Base-by-base conservation (phyloP, 345 rosid species). In the Citrus sp. region DNA sequence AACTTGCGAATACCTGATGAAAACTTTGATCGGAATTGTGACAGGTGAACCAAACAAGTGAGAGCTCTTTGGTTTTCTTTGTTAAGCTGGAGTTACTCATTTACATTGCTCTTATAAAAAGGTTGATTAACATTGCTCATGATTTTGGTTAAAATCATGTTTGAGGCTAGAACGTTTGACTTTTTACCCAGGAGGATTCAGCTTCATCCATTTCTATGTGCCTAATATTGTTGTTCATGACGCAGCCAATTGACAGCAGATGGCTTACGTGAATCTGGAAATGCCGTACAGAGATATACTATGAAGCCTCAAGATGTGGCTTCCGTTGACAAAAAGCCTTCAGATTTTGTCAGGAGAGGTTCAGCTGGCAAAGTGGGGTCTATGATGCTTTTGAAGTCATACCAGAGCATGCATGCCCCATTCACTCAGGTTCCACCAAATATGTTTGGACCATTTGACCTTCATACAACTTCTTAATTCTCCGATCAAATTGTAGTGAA, bases 21-120 rank as follows among this genome's bases (percentile, higher is more conserved):
- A 82, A 82, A 78, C 66, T 80, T 80, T 76, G 87, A 84, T 83
- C 82, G 81, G 88, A 91, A 85, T 86, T 87, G 76, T 85, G 89
- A 89, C 94, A 95, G 98, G 98, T 95, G 95, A 91, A 90, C 85
- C 83, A 77, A 90, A 88, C 92, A 93, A 88, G 96, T 90, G 96
- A 93, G 94, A 86, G 78, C 90, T 87, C 96, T 86, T 88, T 85
- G 90, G 89, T 88, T 89, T 81, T 88, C 85, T 74, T 84, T 66
- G 77, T 78, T 67, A 73, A 54, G 73, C 75, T 81, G 78, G 67
- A 58, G 78, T 74, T 80, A 73, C 75, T 32, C 61, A 56, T 22
- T 5, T 18, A 4, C 12, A 5, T 19, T 54, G 30, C 77, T 24
- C 46, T 12, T 12, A 46, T 46, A 46, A 46, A 46, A 46, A 10